Evolutionary conservation across 371 early-diverging fungal species (phyloP), one percentile per base, ranked within the genome.

Genomic region (Saksenaea vasiformis): DNA sequence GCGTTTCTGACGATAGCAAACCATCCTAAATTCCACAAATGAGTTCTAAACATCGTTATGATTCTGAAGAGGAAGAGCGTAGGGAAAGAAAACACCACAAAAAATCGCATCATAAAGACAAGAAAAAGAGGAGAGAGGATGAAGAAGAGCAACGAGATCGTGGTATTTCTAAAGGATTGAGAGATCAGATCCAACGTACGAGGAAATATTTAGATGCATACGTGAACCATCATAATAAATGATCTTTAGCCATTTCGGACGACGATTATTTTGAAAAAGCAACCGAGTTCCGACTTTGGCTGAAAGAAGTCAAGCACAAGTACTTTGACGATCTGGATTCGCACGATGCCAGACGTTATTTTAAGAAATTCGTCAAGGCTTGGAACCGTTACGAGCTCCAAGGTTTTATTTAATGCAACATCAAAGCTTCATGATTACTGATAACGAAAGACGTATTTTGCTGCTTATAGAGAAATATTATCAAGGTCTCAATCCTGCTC

Each of bases 221-320:
- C 24, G 22, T 22, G 22, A 47, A 47, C 4, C 10, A 47, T 22
- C 24, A 22, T 47, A 47, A 47, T 47, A 47, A 47, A 47, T 22
- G n/a, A 22, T 47, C 22, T 47, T 47, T 68, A 80, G 80, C 77
- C 38, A 87, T 90, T 43, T 63, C 82, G 9, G 84, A 83, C 34
- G 92, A 92, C 27, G 92, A 92, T 72, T 94, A 92, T 66, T 93
- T 79, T 71, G 77, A 79, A 44, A 89, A 90, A 44, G 83, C 91
- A 22, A 79, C 85, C n/a, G 90, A 92, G 57, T 94, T 94, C 67
- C 79, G 91, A 1, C 65, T 91, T 14, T 95, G 96, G 96, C 77
- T 95, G 35, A 82, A 77, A 31, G 88, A 92, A 62, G 67, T 85
- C 36, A 92, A 92, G 70, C 79, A 83, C 56, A 77, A 82, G 63